phyloP scores from a whole-genome alignment of 140 eudicot genomes.

The Flaveria floridana region DNA sequence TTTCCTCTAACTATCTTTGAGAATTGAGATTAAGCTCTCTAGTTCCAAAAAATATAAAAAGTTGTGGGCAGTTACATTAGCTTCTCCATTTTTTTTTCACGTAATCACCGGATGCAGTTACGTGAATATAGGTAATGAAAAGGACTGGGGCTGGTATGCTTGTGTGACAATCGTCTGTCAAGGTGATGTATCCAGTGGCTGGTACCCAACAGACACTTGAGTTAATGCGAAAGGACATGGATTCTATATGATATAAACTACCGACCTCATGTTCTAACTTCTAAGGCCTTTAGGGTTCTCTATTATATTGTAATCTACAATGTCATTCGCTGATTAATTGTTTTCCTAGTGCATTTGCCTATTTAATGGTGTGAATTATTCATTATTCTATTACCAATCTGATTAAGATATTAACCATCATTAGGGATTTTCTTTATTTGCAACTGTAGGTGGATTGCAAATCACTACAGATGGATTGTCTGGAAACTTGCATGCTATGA shows the following conservation, averaged over 20 bases:
- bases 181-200: not conserved
- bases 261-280: not conserved
- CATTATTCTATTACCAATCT: not conserved
- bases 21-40: not conserved
- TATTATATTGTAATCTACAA: conserved; percentile 11
- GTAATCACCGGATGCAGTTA: not conserved
- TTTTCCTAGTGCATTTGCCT: not conserved
- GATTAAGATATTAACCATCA: conserved; percentile 8
- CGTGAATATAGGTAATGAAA: not conserved
- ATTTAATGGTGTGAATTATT: not conserved
- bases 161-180: not conserved
- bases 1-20: not conserved
- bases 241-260: not conserved
- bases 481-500: conserved; percentile 98
- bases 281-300: not conserved
- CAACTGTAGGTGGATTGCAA: conserved; percentile 68
- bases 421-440: not conserved
- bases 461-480: conserved; percentile 96
- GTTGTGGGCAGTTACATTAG: not conserved
- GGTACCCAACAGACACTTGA: not conserved
- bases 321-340: not conserved
- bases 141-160: not conserved
- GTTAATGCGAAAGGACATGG: conserved; percentile 7
- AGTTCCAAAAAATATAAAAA: not conserved
- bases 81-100: not conserved